Evolutionary conservation across 1,284 basidiomycete genomes (phyloP), one percentile per base, ranked within the genome.

Genomic region (Malassezia nana): DNA sequence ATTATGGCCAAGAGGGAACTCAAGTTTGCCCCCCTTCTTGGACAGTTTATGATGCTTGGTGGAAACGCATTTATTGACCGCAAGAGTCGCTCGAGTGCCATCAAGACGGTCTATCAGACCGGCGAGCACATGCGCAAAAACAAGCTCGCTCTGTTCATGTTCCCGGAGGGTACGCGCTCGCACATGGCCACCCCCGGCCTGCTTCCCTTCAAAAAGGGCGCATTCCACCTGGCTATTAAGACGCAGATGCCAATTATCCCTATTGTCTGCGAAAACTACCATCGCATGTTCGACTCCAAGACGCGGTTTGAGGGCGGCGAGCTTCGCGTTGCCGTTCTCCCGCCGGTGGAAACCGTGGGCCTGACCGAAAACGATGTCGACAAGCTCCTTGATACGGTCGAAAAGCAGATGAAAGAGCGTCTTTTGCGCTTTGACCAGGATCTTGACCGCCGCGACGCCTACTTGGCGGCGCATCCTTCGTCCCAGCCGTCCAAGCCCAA

Each of bases 1-100:
- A 92, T 99, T 70, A 90, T 92, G 83, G 85, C 90, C 16, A 99
- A 99, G 79, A 84, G 86, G 69, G 87, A 90, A 57, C 78, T 98
- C 28, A 83, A 86, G 66, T 92, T 81, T 79, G 78, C 82, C 0
- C 94, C 94, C 0, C 59, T 85, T 4, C 79, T 99, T 8, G 94
- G 94, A 1, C 89, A 89, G 65, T 98, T 84, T 78, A 54, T 99
- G 86, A 78, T 79, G 28, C 80, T 92, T 64, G 85, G 86, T 3
- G 90, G 91, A n/a, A 84, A 89, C 18, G 84, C 98, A 54, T 98
- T 95, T 75, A 81, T 99, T 63, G 84, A 98, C 77, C 81, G 94
- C 52, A 84, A 85, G 52, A 91, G 90, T 75, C 77, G 84, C 10
- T 78, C 81, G 30, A 75, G 78, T 49, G 90, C 91, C 0, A 78